Percentiles rank a stretch among this genome's conserved stretches.
Conservation (phyloP, 148 eudicot species). For the Suaeda aralocaspica region DNA sequence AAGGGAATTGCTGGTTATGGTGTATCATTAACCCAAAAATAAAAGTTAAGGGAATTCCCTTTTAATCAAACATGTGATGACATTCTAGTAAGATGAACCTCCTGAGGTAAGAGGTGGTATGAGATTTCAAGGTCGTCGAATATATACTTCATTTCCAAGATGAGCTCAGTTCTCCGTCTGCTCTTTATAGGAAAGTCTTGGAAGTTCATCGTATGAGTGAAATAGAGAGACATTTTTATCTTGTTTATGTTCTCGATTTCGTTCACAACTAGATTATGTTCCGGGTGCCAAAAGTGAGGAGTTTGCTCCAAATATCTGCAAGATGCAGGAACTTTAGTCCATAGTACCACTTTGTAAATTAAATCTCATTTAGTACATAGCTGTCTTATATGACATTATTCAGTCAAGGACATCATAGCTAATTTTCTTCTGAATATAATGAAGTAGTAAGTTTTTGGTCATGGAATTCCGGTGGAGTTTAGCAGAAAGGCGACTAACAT, state of each 20-base stretch:
- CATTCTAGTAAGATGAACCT: slow-evolving; percentile 42
- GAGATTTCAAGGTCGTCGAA: slow-evolving; percentile 62
- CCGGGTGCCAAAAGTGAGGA: slow-evolving; percentile 48
- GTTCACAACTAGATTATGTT: slow-evolving; percentile 48
- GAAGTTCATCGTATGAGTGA: slow-evolving; percentile 74
- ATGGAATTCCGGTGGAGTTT: too few species aligned
- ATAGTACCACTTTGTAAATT: too few species aligned
- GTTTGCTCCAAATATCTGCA: slow-evolving; percentile 46
- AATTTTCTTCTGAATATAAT: too few species aligned
- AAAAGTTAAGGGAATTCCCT: too few species aligned
- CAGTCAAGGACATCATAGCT: too few species aligned
- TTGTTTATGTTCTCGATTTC: slow-evolving; percentile 67
- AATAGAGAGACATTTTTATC: slow-evolving; percentile 51
- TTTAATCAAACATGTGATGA: not conserved
- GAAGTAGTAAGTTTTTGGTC: too few species aligned
- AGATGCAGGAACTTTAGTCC: too few species aligned
- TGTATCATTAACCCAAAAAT: too few species aligned
- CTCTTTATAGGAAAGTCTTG: slow-evolving; percentile 50
- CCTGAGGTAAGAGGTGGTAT: slow-evolving; percentile 68
- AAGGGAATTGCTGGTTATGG: too few species aligned
- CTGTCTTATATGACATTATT: too few species aligned
- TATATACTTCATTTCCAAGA: slow-evolving; percentile 58
- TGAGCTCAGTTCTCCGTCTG: slow-evolving; percentile 48
- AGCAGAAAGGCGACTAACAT: too few species aligned
- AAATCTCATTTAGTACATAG: too few species aligned